phyloP scores from a whole-genome alignment of 2,329 filamentous ascomycete species.

The Phialophora expanda region DNA sequence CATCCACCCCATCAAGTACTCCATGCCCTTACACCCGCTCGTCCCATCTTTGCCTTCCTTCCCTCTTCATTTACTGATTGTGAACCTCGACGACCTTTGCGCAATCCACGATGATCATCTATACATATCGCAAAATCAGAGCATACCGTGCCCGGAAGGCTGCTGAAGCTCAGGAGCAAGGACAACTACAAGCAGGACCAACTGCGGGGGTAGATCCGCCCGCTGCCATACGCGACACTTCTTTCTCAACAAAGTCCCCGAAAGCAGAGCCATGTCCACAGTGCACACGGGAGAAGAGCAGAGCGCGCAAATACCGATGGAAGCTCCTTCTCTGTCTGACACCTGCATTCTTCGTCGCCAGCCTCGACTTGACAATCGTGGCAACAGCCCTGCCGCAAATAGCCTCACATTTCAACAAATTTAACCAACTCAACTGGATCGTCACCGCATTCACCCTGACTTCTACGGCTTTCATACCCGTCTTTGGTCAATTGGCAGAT shows the following conservation, averaged over 20 bases:
- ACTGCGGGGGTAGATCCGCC: background rate
- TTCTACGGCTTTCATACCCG: slow-evolving; percentile 60
- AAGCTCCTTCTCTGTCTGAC: slow-evolving; percentile 65
- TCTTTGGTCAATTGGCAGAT: slow-evolving; percentile 58
- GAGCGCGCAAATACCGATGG: slow-evolving; percentile 57
- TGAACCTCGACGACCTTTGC: background rate
- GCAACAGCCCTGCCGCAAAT: slow-evolving; percentile 67
- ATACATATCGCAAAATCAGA: slow-evolving; percentile 30
- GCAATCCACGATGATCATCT: slow-evolving; percentile 19
- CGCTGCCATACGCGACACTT: background rate
- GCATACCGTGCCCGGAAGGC: slow-evolving; percentile 27
- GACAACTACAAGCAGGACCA: background rate
- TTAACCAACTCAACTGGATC: slow-evolving; percentile 48
- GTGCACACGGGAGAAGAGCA: slow-evolving; percentile 45
- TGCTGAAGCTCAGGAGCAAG: slow-evolving; percentile 19
- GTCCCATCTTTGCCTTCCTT: background rate
- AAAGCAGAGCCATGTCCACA: slow-evolving; percentile 30
- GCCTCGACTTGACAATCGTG: slow-evolving; percentile 69
- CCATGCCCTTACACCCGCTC: background rate
- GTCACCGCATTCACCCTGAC: slow-evolving; percentile 72
- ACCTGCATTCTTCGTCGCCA: slow-evolving; percentile 65
- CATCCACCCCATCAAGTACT: too few relatives aligned
- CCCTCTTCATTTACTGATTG: background rate
- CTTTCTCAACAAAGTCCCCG: background rate
- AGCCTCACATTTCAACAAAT: slow-evolving; percentile 69